A percentile compares a stretch with the other conserved stretches of the same genome.
Evolutionary conservation across 202 grass and related monocot species (phyloP).

Genomic region (Zizania palustris): DNA sequence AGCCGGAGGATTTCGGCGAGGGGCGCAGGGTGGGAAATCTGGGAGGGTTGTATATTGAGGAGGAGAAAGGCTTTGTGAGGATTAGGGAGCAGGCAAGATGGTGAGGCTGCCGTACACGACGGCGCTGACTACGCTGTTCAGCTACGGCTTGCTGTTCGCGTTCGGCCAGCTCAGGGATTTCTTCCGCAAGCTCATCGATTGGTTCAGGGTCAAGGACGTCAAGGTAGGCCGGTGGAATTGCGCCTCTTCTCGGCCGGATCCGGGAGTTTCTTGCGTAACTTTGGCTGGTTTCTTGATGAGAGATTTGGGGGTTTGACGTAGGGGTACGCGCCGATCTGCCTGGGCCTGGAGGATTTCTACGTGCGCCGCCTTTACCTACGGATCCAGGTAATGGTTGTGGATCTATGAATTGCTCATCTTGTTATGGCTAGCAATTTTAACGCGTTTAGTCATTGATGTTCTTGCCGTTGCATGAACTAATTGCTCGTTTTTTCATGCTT

Average conservation of each 20-base stretch:
- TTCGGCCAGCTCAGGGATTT: conserved; percentile 85
- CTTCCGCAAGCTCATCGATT: conserved; percentile 69
- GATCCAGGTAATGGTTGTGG: conserved; percentile 57
- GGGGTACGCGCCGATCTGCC: conserved; percentile 85
- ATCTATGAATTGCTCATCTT: background rate
- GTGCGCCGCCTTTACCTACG: conserved; percentile 75
- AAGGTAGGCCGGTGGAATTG: conserved; percentile 45
- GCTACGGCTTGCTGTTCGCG: conserved; percentile 77
- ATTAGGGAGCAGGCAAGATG: conserved; percentile 49
- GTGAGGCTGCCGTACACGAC: conserved; percentile 83
- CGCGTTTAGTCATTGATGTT: background rate
- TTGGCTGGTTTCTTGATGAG: conserved; percentile 24
- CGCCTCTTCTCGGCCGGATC: conserved; percentile 17
- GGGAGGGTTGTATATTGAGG: background rate
- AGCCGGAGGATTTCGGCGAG: background rate
- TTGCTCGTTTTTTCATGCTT: background rate
- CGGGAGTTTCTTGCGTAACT: background rate
- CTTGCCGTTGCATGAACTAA: background rate
- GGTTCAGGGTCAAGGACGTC: conserved; percentile 63
- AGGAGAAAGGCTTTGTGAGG: background rate
- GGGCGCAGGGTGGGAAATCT: background rate
- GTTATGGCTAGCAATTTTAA: background rate
- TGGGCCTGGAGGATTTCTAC: conserved; percentile 83
- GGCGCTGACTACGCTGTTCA: conserved; percentile 73
- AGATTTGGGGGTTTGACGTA: conserved; percentile 37